Evolutionary conservation across 2,329 filamentous ascomycete genomes (phyloP).

Genomic region (Ilyonectria robusta): DNA sequence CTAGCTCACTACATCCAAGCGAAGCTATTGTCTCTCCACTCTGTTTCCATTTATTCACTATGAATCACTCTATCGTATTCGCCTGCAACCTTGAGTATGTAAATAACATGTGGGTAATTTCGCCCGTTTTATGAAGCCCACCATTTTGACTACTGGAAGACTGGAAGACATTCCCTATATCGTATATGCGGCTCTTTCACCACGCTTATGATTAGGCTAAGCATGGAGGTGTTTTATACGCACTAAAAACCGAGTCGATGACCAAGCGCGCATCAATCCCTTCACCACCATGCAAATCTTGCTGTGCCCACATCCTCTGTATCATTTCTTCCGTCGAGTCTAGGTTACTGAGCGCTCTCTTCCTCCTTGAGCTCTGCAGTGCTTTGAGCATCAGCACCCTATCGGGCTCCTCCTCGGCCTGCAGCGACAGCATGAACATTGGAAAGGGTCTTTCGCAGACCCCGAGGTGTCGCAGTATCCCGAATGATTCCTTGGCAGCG

Average conservation of each 20-base stretch:
- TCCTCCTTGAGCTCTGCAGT: slow-evolving; percentile 1
- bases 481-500: slow-evolving; percentile 16
- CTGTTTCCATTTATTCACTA: too few relatives aligned
- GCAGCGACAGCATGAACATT: slow-evolving; percentile 17
- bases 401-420: slow-evolving; percentile 13
- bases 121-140: too few relatives aligned
- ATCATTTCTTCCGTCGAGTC: slow-evolving; percentile 18
- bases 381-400: slow-evolving; percentile 9
- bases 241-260: slow-evolving; percentile 14
- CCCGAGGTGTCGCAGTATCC: slow-evolving; percentile 1
- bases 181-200: neutral
- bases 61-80: too few relatives aligned
- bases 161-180: too few relatives aligned
- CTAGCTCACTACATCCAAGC: too few relatives aligned
- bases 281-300: slow-evolving; percentile 8
- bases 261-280: slow-evolving; percentile 4
- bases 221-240: slow-evolving; percentile 16
- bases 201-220: neutral
- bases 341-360: neutral
- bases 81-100: too few relatives aligned
- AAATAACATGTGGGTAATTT: too few relatives aligned
- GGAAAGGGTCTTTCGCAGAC: slow-evolving; percentile 22
- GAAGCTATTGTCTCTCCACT: too few relatives aligned
- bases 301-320: slow-evolving; percentile 12
- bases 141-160: too few relatives aligned